phyloP scores from a whole-genome alignment of 495 filamentous ascomycete genomes.

The Chaetomidium leptoderma region DNA sequence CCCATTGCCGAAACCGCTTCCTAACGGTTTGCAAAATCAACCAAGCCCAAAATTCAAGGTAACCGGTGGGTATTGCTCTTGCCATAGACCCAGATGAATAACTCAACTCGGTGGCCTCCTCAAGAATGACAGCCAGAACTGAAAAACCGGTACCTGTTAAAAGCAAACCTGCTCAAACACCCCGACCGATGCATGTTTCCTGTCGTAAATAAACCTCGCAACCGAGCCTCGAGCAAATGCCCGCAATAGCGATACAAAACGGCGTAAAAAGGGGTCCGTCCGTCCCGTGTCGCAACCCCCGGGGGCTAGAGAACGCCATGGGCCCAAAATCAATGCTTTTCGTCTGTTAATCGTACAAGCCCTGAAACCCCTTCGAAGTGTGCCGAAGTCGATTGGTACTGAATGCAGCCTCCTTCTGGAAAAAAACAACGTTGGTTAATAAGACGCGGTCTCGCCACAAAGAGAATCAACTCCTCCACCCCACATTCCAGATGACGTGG shows the following conservation, averaged over 20 bases:
- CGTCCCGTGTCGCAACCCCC: conserved; percentile 1
- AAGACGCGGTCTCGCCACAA: conserved; percentile 27
- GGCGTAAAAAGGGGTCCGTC: neutral
- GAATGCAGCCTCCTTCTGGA: conserved; percentile 33
- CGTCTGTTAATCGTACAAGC: conserved; percentile 30
- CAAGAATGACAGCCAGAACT: conserved; percentile 7
- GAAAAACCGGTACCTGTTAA: conserved; percentile 16
- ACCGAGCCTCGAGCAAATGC: conserved; percentile 3
- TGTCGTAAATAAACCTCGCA: conserved; percentile 24
- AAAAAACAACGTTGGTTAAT: conserved; percentile 36
- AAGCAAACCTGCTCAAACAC: conserved; percentile 27
- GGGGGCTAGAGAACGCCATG: conserved; percentile 6
- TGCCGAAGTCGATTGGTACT: conserved; percentile 30
- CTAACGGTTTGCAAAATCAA: neutral
- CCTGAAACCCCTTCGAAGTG: conserved; percentile 25
- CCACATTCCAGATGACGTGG: conserved; percentile 97
- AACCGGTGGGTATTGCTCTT: conserved; percentile 15
- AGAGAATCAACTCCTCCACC: conserved; percentile 67
- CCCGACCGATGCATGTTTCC: conserved; percentile 34
- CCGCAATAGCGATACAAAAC: conserved; percentile 11
- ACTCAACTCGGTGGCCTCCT: neutral
- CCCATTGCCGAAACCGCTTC: conserved; percentile 1
- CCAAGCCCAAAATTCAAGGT: conserved; percentile 3
- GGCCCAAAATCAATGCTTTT: conserved; percentile 11
- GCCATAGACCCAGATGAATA: neutral